phyloP scores from a whole-genome alignment of 1,284 basidiomycete genomes.

The Trametes pubescens region DNA sequence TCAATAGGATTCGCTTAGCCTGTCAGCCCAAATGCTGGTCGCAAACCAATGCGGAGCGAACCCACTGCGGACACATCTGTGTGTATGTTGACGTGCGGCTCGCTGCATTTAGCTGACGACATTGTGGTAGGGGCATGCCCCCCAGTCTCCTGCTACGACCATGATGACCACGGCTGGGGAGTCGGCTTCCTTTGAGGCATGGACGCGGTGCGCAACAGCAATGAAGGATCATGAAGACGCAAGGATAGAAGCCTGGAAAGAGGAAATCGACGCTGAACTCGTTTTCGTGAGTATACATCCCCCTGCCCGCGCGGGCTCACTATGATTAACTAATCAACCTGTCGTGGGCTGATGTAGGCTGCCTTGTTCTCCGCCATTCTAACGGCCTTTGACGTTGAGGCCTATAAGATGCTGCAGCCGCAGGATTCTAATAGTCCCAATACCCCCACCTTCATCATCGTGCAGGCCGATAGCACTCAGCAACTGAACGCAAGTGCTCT shows the following conservation, averaged over 20 bases:
- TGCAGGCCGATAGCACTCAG: constrained; percentile 5
- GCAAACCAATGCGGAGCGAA: neutral
- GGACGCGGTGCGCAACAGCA: constrained; percentile 30
- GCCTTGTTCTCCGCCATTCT: constrained; percentile 38
- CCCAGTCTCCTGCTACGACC: constrained; percentile 3
- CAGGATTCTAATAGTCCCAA: constrained; percentile 6
- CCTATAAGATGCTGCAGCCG: constrained; percentile 32
- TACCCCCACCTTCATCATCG: neutral
- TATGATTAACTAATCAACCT: neutral
- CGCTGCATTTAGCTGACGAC: neutral
- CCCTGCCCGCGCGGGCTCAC: too few species aligned
- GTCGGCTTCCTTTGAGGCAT: constrained; percentile 18
- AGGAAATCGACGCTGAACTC: constrained; percentile 36
- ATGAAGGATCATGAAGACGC: constrained; percentile 34
- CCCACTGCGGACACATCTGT: neutral
- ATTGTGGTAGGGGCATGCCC: neutral
- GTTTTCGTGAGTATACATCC: constrained; percentile 31
- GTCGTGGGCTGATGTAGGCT: constrained; percentile 26
- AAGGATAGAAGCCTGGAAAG: constrained; percentile 34
- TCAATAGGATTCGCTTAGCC: neutral
- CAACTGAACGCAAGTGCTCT: neutral
- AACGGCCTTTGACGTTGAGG: constrained; percentile 38
- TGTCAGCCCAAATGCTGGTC: neutral
- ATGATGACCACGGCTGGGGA: neutral
- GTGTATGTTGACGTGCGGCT: neutral